These are phyloP conservation scores for Hericium coralloides DNA, from an alignment of 768 basidiomycete genomes.

Conservation along the genomic window DNA sequence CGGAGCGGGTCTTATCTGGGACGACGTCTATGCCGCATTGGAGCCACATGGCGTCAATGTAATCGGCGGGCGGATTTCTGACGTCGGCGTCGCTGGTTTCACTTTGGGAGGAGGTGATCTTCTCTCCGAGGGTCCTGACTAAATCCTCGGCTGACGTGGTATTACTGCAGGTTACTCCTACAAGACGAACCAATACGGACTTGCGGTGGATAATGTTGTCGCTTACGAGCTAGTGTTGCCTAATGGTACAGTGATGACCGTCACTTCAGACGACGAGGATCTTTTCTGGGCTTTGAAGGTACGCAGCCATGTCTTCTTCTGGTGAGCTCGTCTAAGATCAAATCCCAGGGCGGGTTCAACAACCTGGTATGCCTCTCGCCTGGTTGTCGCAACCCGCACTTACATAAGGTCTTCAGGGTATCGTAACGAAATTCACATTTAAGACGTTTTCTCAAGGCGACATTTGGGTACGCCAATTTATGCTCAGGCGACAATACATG, in stretches of 20 bases:
- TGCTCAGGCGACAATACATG: not conserved
- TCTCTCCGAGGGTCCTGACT: not conserved
- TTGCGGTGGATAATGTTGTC: slow-evolving; percentile 41
- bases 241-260: slow-evolving; percentile 29
- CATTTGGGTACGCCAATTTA: slow-evolving; percentile 37
- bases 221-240: slow-evolving; percentile 47
- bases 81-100: slow-evolving; percentile 17
- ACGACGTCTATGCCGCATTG: slow-evolving; percentile 14
- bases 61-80: slow-evolving; percentile 14
- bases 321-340: not conserved
- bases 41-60: slow-evolving; percentile 11
- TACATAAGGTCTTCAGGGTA: slow-evolving; percentile 28
- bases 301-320: not conserved
- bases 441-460: slow-evolving; percentile 39
- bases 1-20: slow-evolving; percentile 15
- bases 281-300: slow-evolving; percentile 32
- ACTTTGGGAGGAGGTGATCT: slow-evolving; percentile 14
- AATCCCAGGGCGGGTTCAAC: slow-evolving; percentile 41
- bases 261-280: slow-evolving; percentile 24
- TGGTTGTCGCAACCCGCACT: not conserved
- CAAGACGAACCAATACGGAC: slow-evolving; percentile 45
- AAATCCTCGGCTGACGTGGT: not conserved
- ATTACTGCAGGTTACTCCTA: slow-evolving; percentile 42
- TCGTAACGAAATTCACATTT: slow-evolving; percentile 49
- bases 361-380: slow-evolving; percentile 33